Evolutionary conservation across 2,329 filamentous ascomycete species (phyloP).

Genomic region (Didymella pomorum): DNA sequence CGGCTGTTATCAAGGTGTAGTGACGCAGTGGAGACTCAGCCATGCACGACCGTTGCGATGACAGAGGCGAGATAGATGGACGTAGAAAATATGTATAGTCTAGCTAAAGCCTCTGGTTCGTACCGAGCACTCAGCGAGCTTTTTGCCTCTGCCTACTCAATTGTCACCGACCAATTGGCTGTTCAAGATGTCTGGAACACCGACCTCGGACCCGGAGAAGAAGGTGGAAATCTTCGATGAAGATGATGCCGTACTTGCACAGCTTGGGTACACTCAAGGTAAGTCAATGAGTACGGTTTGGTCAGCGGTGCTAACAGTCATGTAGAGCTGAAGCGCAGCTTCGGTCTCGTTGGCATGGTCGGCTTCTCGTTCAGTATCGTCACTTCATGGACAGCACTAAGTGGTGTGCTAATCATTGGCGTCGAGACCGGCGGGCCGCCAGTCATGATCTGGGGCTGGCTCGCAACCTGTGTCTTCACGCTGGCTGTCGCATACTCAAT

Average conservation of each 20-base stretch:
- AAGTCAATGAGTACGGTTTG: neutral
- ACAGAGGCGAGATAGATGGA: constrained; percentile 14
- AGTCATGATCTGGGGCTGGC: constrained; percentile 67
- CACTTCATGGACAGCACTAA: constrained; percentile 65
- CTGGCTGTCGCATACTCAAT: constrained; percentile 65
- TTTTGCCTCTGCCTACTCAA: neutral
- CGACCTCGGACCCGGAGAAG: constrained; percentile 29
- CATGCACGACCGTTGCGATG: constrained; percentile 20
- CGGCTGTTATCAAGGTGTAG: constrained; percentile 22
- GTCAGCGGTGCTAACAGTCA: constrained; percentile 13
- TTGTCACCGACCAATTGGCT: neutral
- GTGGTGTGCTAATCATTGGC: constrained; percentile 64
- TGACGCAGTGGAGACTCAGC: constrained; percentile 21
- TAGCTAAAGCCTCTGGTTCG: neutral
- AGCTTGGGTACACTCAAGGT: constrained; percentile 54
- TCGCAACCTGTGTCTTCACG: constrained; percentile 61
- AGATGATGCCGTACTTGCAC: constrained; percentile 52
- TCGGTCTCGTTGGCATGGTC: constrained; percentile 58
- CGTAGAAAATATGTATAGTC: constrained; percentile 9
- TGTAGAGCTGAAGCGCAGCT: constrained; percentile 62
- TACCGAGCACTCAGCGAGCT: neutral
- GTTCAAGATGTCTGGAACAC: constrained; percentile 20
- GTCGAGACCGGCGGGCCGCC: constrained; percentile 64
- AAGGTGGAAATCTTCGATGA: constrained; percentile 35
- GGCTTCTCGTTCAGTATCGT: constrained; percentile 68